Evolutionary conservation across 176 grass and related monocot species (phyloP).

Genomic region (Puya raimondii): DNA sequence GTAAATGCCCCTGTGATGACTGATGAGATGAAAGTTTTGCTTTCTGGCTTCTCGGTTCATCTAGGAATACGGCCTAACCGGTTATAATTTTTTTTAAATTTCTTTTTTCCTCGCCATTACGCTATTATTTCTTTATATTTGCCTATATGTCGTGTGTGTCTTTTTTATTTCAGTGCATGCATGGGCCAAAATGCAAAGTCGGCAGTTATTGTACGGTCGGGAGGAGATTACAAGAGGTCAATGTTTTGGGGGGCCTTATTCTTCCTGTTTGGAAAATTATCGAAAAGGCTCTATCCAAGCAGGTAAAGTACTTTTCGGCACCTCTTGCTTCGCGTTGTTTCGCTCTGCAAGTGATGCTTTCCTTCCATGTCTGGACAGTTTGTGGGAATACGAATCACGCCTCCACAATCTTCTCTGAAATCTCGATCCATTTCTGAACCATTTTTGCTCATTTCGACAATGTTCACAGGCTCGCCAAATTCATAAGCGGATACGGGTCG

Average conservation of each 20-base stretch:
- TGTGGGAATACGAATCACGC: neutral
- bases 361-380: conserved; percentile 1
- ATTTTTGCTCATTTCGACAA: conserved; percentile 12
- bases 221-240: conserved; percentile 83
- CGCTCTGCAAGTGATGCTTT: conserved; percentile 1
- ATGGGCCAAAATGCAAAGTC: conserved; percentile 92
- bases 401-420: neutral
- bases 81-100: too few species aligned
- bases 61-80: neutral
- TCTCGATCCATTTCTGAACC: neutral
- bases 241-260: conserved; percentile 93
- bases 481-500: conserved; percentile 73
- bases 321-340: neutral
- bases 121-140: conserved; percentile 7
- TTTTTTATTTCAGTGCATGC: conserved; percentile 88
- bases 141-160: conserved; percentile 20
- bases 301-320: conserved; percentile 40
- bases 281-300: conserved; percentile 84
- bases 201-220: conserved; percentile 91
- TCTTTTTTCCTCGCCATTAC: neutral
- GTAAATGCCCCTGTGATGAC: too few species aligned
- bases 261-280: conserved; percentile 90
- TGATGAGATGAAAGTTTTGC: too few species aligned
- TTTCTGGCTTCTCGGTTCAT: neutral
- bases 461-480: conserved; percentile 49